phyloP scores from a whole-genome alignment of 495 filamentous ascomycete species.

The Xylaria venustula region DNA sequence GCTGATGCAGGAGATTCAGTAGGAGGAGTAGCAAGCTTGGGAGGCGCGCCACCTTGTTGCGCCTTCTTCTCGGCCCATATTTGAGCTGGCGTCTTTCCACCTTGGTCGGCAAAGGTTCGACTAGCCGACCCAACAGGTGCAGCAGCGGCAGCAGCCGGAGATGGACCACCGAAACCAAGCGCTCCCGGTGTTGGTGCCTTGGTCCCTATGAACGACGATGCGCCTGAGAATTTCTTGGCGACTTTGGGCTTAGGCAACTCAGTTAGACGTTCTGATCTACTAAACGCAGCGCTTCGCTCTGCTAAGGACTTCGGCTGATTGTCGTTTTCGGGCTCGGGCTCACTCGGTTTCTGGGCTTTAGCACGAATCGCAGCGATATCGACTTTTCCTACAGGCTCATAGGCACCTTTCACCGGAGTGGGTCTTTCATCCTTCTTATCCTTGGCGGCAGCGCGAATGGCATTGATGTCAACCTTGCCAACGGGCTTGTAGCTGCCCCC shows the following conservation, averaged over 20 bases:
- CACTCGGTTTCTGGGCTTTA: slow-evolving; percentile 65
- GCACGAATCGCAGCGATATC: slow-evolving; percentile 92
- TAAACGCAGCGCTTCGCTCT: slow-evolving; percentile 66
- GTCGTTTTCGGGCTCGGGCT: slow-evolving; percentile 35
- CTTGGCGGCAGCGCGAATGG: slow-evolving; percentile 75
- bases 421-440: slow-evolving; percentile 73
- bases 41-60: slow-evolving; percentile 61
- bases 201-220: slow-evolving; percentile 75
- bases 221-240: slow-evolving; percentile 76
- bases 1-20: slow-evolving; percentile 53
- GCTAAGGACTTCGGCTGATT: slow-evolving; percentile 57
- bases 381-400: slow-evolving; percentile 90
- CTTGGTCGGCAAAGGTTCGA: slow-evolving; percentile 89
- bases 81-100: slow-evolving; percentile 94
- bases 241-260: slow-evolving; percentile 91
- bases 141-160: slow-evolving; percentile 45
- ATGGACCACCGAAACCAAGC: slow-evolving; percentile 54
- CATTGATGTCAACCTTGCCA: slow-evolving; percentile 94
- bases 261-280: slow-evolving; percentile 75
- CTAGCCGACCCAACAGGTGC: slow-evolving; percentile 75
- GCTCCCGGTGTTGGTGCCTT: slow-evolving; percentile 78
- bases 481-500: slow-evolving; percentile 92
- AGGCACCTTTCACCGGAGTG: slow-evolving; percentile 80
- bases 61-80: slow-evolving; percentile 97
- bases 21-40: slow-evolving; percentile 35